These are phyloP conservation scores for Aquilaria sinensis DNA, from an alignment of 345 rosid species.

Conservation along the genomic window DNA sequence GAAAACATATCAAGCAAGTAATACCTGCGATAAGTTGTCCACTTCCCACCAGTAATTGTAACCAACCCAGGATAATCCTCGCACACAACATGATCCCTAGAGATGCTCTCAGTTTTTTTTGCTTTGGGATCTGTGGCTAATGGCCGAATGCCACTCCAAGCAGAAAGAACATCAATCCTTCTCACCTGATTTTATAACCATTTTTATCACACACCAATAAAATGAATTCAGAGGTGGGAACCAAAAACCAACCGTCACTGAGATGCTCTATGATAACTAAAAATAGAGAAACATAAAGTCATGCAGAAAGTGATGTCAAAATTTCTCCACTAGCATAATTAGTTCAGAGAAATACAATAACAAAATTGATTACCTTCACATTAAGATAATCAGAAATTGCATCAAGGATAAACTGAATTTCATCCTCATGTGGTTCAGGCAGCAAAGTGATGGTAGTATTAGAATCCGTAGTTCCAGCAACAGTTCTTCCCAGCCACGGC, in stretches of 20 bases:
- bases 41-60: constrained; percentile 97
- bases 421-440: constrained; percentile 97
- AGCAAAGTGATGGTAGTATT: constrained; percentile 66
- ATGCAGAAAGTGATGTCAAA: not conserved
- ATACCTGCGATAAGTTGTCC: constrained; percentile 98
- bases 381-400: constrained; percentile 89
- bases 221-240: no score
- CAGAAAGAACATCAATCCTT: constrained; percentile 91
- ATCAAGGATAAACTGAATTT: constrained; percentile 93
- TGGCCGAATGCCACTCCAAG: constrained; percentile 99
- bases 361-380: constrained; percentile 48
- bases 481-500: constrained; percentile 97
- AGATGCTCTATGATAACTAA: no score
- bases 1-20: constrained; percentile 10
- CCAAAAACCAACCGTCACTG: no score
- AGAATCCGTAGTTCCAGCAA: constrained; percentile 98
- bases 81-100: constrained; percentile 89
- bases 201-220: constrained; percentile 9
- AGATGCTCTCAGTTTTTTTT: constrained; percentile 89
- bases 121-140: constrained; percentile 85
- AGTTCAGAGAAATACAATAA: no score
- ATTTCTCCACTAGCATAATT: not conserved
- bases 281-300: not conserved
- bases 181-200: constrained; percentile 50
- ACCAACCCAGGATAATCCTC: constrained; percentile 94